Percentiles rank a stretch among this genome's conserved stretches.
phyloP scores from a whole-genome alignment of 2,329 filamentous ascomycete genomes.

The Ophiostoma perfectum region DNA sequence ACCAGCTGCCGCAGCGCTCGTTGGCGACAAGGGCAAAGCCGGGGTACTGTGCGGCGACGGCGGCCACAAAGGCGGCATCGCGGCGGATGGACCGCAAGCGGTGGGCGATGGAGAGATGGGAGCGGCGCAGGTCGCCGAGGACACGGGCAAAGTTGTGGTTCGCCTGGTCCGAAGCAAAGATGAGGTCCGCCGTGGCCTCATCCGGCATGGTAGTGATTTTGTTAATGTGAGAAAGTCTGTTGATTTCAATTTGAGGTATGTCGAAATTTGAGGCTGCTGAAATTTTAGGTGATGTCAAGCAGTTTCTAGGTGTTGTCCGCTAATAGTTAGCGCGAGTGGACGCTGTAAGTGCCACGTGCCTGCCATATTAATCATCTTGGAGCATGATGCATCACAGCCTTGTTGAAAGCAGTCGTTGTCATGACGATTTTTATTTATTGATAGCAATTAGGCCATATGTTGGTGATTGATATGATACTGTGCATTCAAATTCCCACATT shows the following conservation, averaged over 20 bases:
- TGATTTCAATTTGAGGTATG: background rate
- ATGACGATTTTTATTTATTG: no score
- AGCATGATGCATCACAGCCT: no score
- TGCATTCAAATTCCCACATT: background rate
- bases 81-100: slow-evolving; percentile 71
- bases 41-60: slow-evolving; percentile 49
- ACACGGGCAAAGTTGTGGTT: slow-evolving; percentile 63
- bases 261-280: background rate
- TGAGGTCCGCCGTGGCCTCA: slow-evolving; percentile 38
- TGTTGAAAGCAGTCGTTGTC: no score
- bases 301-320: background rate
- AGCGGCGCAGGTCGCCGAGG: slow-evolving; percentile 66
- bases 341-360: slow-evolving; percentile 11
- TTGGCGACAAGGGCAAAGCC: slow-evolving; percentile 71
- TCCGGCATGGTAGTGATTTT: slow-evolving; percentile 27
- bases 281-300: background rate
- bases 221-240: background rate
- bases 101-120: slow-evolving; percentile 73
- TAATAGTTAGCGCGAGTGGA: background rate
- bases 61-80: slow-evolving; percentile 69
- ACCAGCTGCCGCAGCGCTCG: slow-evolving; percentile 95
- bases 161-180: slow-evolving; percentile 46
- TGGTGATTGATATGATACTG: background rate
- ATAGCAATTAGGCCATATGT: background rate
- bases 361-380: background rate